These are phyloP conservation scores for Colletotrichum sublineola DNA, from an alignment of 2,329 filamentous ascomycete species.

Conservation along the genomic window DNA sequence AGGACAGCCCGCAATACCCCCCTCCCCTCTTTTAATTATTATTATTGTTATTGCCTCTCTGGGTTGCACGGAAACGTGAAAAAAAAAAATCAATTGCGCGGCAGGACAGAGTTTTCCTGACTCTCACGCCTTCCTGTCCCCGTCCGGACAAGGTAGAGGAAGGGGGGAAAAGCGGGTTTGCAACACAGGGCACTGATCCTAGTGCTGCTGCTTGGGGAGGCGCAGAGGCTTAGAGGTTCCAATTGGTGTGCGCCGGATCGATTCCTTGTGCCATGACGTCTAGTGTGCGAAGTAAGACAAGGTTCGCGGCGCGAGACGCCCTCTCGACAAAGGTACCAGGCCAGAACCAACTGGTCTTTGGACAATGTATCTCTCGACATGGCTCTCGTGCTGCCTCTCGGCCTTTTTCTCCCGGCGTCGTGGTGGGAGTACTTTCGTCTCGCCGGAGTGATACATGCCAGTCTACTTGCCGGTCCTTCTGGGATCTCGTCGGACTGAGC, in stretches of 20 bases:
- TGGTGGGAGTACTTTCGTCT: constrained; percentile 32
- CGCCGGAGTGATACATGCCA: constrained; percentile 20
- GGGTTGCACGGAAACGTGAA: background rate
- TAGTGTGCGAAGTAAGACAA: constrained; percentile 35
- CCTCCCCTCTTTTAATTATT: background rate
- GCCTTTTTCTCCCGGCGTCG: background rate
- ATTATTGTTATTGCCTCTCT: background rate
- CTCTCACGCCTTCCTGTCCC: background rate
- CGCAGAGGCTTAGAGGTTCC: constrained; percentile 29
- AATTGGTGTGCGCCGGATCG: constrained; percentile 38
- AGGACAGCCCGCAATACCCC: constrained; percentile 18
- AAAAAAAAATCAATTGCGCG: background rate
- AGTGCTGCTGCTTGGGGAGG: constrained; percentile 28
- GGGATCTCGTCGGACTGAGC: constrained; percentile 10
- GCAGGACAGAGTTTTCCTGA: constrained; percentile 28
- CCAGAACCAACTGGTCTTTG: constrained; percentile 31
- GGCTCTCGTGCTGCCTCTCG: background rate
- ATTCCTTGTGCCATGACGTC: constrained; percentile 40
- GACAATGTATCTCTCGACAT: constrained; percentile 30
- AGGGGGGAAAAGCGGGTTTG: constrained; percentile 33
- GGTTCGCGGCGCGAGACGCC: constrained; percentile 22
- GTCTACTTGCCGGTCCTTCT: constrained; percentile 23
- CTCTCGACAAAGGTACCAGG: constrained; percentile 18
- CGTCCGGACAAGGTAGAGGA: constrained; percentile 4
- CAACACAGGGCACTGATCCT: constrained; percentile 32